Conservation (phyloP, 1,284 basidiomycete genomes). For the Mycena citricolor region DNA sequence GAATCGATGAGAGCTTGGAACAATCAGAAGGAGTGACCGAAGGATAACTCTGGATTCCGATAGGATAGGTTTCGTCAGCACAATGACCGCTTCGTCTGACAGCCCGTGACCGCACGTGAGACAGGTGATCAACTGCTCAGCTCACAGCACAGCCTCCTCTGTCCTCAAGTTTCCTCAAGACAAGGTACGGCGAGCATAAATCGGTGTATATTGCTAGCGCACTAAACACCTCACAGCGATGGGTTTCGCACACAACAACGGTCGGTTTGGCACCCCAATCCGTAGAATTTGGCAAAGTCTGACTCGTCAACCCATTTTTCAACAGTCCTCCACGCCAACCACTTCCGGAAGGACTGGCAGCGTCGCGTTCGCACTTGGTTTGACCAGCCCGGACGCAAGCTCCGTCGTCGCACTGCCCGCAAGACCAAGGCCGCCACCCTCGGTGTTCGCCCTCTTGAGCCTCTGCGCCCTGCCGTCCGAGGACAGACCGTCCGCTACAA, state of each 20-base stretch:
- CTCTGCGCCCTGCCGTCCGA: constrained; percentile 96
- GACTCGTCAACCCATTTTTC: constrained; percentile 12
- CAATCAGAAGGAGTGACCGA: too few relatives aligned
- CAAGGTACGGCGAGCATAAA: too few relatives aligned
- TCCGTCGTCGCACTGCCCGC: constrained; percentile 92
- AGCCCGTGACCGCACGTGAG: too few relatives aligned
- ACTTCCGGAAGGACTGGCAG: constrained; percentile 99
- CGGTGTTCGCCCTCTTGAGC: constrained; percentile 89
- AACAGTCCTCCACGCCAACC: constrained; percentile 86
- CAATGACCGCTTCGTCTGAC: too few relatives aligned
- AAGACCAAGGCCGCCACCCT: constrained; percentile 89
- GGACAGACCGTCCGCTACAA: constrained; percentile 98
- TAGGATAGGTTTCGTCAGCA: too few relatives aligned
- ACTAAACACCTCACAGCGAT: constrained; percentile 41
- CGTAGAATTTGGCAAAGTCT: too few relatives aligned
- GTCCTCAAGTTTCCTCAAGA: constrained; percentile 12
- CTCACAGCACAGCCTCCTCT: background rate
- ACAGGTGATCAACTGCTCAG: background rate
- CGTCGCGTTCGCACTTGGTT: constrained; percentile 96
- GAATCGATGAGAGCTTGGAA: too few relatives aligned
- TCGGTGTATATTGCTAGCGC: constrained; percentile 2
- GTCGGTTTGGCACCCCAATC: constrained; percentile 39
- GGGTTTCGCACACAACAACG: constrained; percentile 84
- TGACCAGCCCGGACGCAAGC: constrained; percentile 98
- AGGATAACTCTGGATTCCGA: too few relatives aligned